A percentile compares a stretch with the other conserved stretches of the same genome.
Conservation (phyloP, 129 eudicot genomes). For the Daucus carota region DH1_v3.0 NC_030389.2:37598501-37599000, state of each 20-base stretch:
- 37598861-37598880: constrained; percentile 16
- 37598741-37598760: constrained; percentile 88
- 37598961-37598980: constrained; percentile 77
- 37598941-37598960: constrained; percentile 87
- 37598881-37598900: constrained; percentile 75
- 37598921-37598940: constrained; percentile 62
- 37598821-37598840: constrained; percentile 11
- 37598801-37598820: constrained; percentile 85
- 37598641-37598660: constrained; percentile 53
- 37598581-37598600: constrained; percentile 11
- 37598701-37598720: constrained; percentile 65
- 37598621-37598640: background rate
- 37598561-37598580: constrained; percentile 94
- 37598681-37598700: constrained; percentile 79
- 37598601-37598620: background rate
- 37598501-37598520: constrained; percentile 92
- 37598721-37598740: constrained; percentile 84
- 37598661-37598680: constrained; percentile 92
- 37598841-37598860: background rate
- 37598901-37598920: constrained; percentile 59
- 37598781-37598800: constrained; percentile 89
- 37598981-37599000: constrained; percentile 6
- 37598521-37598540: constrained; percentile 90
- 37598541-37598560: constrained; percentile 84
- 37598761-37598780: constrained; percentile 91